phyloP scores from a whole-genome alignment of 768 basidiomycete genomes.

The Polyporus arcularius region DNA sequence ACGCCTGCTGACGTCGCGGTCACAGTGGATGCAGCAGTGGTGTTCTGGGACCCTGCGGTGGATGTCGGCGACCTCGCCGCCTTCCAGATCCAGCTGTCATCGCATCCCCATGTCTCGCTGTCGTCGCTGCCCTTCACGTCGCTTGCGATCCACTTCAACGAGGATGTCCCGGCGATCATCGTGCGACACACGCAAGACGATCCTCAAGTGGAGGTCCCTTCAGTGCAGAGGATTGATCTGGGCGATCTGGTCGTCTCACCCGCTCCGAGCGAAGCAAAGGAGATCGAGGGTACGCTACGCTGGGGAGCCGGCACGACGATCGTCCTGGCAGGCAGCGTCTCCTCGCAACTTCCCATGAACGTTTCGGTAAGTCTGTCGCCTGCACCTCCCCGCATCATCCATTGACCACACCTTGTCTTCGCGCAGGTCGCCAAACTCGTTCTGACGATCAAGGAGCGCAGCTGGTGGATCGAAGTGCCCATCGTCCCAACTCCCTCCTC shows the following conservation, averaged over 20 bases:
- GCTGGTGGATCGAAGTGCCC: constrained; percentile 70
- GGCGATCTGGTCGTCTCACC: constrained; percentile 33
- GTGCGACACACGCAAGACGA: constrained; percentile 44
- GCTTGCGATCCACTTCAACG: constrained; percentile 61
- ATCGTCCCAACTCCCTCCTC: constrained; percentile 41
- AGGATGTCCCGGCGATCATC: constrained; percentile 47
- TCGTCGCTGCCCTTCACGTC: constrained; percentile 62
- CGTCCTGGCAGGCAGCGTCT: constrained; percentile 62
- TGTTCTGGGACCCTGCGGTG: constrained; percentile 72
- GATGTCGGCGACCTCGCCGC: constrained; percentile 61
- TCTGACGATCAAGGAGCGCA: constrained; percentile 55
- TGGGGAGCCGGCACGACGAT: constrained; percentile 59
- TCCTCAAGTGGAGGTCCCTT: background rate
- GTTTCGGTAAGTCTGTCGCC: constrained; percentile 50
- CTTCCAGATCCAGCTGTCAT: constrained; percentile 72
- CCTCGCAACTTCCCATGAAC: constrained; percentile 48
- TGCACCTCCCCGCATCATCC: background rate
- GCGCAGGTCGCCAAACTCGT: constrained; percentile 45
- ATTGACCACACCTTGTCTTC: background rate
- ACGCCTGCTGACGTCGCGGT: constrained; percentile 10
- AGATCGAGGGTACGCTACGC: constrained; percentile 46
- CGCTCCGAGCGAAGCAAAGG: constrained; percentile 20
- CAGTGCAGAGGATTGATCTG: constrained; percentile 48
- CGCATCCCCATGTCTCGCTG: constrained; percentile 50
- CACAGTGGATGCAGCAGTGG: constrained; percentile 62